Evolutionary conservation across 306 rosid species (phyloP), one percentile per base, ranked within the genome.

Genomic region (Fragaria iinumae): DNA sequence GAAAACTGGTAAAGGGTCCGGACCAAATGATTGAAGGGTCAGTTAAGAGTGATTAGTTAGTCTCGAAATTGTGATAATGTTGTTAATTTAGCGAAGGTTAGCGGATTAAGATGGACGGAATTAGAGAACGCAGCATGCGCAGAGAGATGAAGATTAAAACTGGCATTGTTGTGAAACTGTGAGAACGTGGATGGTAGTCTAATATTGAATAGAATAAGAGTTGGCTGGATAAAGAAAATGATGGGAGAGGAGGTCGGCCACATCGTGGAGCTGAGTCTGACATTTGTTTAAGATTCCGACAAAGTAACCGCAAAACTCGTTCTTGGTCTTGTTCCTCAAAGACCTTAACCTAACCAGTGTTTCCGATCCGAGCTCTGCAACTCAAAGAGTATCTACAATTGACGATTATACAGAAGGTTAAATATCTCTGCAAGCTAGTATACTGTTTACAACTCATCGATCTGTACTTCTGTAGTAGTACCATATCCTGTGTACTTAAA

Each of bases 221-320:
- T 72, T 84, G 77, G 83, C 62, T 12, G 72, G 84, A 69, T 83
- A 82, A 76, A 83, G 17, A 82, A 84, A 48, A 29, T 1, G 23
- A 47, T 60, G 6, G 57, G 18, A 52, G 45, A 7, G 11, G 73
- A 16, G 85, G 90, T 63, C 86, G 83, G 91, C 92, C 74, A 90
- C 86, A 80, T 87, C 97, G 93, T 92, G 96, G 83, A 81, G 75
- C 79, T 87, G 84, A 83, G 88, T 83, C 68, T 84, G 80, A 83
- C 77, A 75, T 87, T 83, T 80, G 14, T 17, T 65, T 65, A 41
- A 80, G 67, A 62, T 63, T 43, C 85, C 78, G 92, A 92, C 96
- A 92, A 43, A 72, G 86, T 80, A 66, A 84, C 87, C 91, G 79
- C 76, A 80, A 70, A 76, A 75, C 48, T 84, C 85, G 97, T 50